phyloP scores from a whole-genome alignment of 768 basidiomycete species.

The Naematelia aurantialba region DNA sequence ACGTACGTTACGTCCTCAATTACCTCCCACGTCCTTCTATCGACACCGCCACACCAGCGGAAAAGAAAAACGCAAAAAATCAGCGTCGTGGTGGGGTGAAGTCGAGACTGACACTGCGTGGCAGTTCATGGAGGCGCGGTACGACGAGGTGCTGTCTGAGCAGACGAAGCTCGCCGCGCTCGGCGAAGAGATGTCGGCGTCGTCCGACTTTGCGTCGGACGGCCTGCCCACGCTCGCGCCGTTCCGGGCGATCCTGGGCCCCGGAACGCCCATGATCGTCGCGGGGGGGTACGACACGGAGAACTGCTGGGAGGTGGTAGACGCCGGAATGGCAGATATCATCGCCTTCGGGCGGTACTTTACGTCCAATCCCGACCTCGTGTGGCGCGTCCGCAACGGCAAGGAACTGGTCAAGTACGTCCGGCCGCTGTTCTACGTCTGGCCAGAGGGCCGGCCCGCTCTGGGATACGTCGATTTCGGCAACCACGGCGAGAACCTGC shows the following conservation, averaged over 20 bases:
- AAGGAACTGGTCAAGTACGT: constrained; percentile 28
- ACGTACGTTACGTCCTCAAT: not conserved
- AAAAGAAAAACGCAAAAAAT: no score
- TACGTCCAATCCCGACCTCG: constrained; percentile 19
- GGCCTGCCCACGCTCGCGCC: constrained; percentile 9
- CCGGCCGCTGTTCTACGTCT: constrained; percentile 27
- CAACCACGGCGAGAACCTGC: constrained; percentile 8
- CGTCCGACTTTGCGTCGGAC: constrained; percentile 3
- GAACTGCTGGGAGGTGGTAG: constrained; percentile 15
- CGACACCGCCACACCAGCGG: not conserved
- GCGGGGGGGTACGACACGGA: constrained; percentile 17
- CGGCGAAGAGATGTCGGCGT: constrained; percentile 13
- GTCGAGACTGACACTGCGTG: no score
- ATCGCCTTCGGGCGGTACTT: constrained; percentile 14
- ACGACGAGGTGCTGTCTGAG: constrained; percentile 14
- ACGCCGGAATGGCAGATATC: constrained; percentile 3
- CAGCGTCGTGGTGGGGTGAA: no score
- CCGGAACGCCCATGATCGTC: constrained; percentile 11
- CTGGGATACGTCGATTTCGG: constrained; percentile 12
- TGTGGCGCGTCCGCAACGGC: constrained; percentile 8
- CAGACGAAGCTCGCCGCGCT: constrained; percentile 11
- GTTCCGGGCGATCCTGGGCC: constrained; percentile 3
- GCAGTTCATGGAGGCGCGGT: constrained; percentile 17
- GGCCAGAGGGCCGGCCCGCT: constrained; percentile 7
- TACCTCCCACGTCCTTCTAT: not conserved